Evolutionary conservation across 768 basidiomycete species (phyloP).

Genomic region (Wakefieldia striispora): DNA sequence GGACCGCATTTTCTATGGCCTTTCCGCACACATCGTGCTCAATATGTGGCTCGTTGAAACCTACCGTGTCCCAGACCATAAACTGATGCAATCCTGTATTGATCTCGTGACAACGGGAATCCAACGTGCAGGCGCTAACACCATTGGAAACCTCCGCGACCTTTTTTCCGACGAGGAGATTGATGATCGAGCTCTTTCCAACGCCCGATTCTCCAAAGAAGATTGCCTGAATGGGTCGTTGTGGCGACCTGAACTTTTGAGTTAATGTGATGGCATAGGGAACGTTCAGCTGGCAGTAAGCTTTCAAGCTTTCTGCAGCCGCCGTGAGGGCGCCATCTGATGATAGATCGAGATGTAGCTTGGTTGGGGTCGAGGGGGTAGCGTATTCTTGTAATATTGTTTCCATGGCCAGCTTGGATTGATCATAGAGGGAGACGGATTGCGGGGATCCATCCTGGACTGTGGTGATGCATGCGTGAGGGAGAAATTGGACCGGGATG

Average conservation of each 20-base stretch:
- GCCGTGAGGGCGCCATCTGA: background rate
- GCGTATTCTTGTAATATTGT: slow-evolving; percentile 8
- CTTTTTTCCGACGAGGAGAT: slow-evolving; percentile 32
- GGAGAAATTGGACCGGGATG: slow-evolving; percentile 10
- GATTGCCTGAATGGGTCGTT: slow-evolving; percentile 29
- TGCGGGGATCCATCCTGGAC: slow-evolving; percentile 1
- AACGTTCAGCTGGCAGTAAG: slow-evolving; percentile 10
- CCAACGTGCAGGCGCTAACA: slow-evolving; percentile 35
- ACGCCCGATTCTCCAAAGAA: slow-evolving; percentile 41
- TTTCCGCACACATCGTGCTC: slow-evolving; percentile 4
- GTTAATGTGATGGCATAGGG: slow-evolving; percentile 12
- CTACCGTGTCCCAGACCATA: slow-evolving; percentile 33
- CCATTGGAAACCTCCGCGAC: slow-evolving; percentile 25
- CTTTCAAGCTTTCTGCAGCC: slow-evolving; percentile 9
- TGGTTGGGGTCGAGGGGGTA: slow-evolving; percentile 1
- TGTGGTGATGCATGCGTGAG: slow-evolving; percentile 21
- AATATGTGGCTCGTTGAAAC: slow-evolving; percentile 22
- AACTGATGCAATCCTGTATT: slow-evolving; percentile 21
- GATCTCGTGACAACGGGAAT: slow-evolving; percentile 21
- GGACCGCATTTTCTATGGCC: slow-evolving; percentile 26
- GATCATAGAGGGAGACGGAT: background rate
- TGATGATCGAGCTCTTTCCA: slow-evolving; percentile 43
- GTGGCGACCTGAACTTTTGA: slow-evolving; percentile 9
- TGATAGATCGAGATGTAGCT: slow-evolving; percentile 17
- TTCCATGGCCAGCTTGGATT: slow-evolving; percentile 13